Conservation (phyloP, 1,139 yeast species). For the Saccharomycopsis hybrid region DNA sequence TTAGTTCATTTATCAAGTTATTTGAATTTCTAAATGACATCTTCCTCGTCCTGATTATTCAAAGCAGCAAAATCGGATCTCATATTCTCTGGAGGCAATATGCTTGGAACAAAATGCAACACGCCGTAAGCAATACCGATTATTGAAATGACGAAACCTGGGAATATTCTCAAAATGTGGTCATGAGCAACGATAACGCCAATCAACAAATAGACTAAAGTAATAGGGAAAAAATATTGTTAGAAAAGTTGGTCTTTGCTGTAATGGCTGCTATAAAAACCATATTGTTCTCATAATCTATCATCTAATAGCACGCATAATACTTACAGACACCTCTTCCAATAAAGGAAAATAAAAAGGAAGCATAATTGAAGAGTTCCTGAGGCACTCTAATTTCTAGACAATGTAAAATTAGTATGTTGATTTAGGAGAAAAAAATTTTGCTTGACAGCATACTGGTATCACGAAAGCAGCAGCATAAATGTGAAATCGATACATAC, state of each 20-base stretch:
- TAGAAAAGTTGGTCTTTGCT: too few relatives aligned
- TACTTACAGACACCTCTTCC: conserved; percentile 72
- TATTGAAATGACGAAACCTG: conserved; percentile 48
- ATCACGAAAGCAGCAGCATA: conserved; percentile 51
- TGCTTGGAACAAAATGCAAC: conserved; percentile 64
- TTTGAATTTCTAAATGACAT: conserved; percentile 12
- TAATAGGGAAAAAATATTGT: neutral
- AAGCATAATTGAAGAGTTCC: conserved; percentile 63
- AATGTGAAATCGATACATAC: conserved; percentile 38
- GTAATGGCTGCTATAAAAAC: too few relatives aligned
- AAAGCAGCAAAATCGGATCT: conserved; percentile 20
- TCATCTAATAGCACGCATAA: too few relatives aligned
- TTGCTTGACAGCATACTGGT: neutral
- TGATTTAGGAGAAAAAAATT: neutral
- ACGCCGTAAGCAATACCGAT: conserved; percentile 54
- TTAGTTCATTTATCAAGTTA: too few relatives aligned
- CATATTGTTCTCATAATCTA: too few relatives aligned
- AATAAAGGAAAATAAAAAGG: conserved; percentile 74
- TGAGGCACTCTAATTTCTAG: conserved; percentile 61
- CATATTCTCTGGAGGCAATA: conserved; percentile 74
- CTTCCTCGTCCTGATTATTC: conserved; percentile 18
- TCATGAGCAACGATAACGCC: conserved; percentile 60
- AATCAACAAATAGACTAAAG: conserved; percentile 53
- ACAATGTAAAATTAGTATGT: neutral
- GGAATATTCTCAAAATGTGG: conserved; percentile 47